Conservation (phyloP, 768 basidiomycete species). For the Crassisporium funariophilum region DNA sequence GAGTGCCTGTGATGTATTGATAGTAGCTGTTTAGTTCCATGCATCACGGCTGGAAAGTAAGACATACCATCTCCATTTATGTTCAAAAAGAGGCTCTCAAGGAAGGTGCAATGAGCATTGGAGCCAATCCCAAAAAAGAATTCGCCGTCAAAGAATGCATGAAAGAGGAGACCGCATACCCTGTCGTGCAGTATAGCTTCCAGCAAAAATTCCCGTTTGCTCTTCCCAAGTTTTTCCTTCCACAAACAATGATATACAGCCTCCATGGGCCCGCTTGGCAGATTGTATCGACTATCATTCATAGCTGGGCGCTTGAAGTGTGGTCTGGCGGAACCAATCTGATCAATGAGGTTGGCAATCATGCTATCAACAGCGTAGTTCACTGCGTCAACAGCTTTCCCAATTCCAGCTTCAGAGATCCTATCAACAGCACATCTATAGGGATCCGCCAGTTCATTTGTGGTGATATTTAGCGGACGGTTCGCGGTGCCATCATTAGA, state of each 20-base stretch:
- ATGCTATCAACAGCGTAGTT: neutral
- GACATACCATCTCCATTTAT: neutral
- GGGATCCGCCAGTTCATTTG: too few species aligned
- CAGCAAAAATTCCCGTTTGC: neutral
- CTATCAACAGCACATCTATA: neutral
- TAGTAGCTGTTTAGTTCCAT: too few species aligned
- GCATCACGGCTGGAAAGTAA: neutral
- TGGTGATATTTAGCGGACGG: too few species aligned
- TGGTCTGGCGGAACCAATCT: neutral
- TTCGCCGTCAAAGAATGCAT: constrained; percentile 1
- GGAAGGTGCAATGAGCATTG: neutral
- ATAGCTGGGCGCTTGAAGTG: neutral
- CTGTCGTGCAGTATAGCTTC: constrained; percentile 8
- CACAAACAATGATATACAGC: too few species aligned
- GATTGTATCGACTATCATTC: too few species aligned
- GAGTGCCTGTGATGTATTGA: constrained; percentile 3
- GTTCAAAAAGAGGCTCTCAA: neutral
- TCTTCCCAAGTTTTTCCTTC: neutral
- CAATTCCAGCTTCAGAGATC: neutral
- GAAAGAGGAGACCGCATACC: constrained; percentile 1
- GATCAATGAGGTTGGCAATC: neutral
- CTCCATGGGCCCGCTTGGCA: too few species aligned
- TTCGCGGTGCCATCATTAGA: too few species aligned
- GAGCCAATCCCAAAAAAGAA: constrained; percentile 4
- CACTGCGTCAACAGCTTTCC: neutral